Conservation (phyloP, 768 basidiomycete species). For the Cantharellus anzutake region DNA sequence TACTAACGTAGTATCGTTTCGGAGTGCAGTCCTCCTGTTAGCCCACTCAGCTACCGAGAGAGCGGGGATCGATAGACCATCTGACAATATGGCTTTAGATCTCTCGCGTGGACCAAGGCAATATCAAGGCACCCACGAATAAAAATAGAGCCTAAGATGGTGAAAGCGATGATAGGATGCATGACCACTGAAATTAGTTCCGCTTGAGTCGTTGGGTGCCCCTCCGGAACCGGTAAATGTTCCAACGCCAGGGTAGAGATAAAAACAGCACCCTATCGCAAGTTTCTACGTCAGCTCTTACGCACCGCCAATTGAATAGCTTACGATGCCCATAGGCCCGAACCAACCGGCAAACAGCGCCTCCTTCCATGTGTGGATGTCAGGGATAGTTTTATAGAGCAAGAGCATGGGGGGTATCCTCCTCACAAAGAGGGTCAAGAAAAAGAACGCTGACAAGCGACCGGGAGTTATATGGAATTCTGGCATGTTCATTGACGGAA, state of each 20-base stretch:
- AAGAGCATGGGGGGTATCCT: neutral
- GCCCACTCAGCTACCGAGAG: neutral
- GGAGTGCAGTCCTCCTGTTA: neutral
- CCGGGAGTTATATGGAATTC: neutral
- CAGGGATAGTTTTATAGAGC: neutral
- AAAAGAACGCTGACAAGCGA: neutral
- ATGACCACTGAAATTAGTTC: neutral
- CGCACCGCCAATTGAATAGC: neutral
- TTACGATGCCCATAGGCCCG: slow-evolving; percentile 2
- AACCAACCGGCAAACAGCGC: neutral
- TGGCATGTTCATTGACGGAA: neutral
- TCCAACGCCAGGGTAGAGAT: neutral
- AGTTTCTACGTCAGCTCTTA: neutral
- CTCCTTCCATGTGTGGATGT: neutral
- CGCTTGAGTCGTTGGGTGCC: neutral
- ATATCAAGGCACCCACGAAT: neutral
- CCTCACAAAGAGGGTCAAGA: neutral
- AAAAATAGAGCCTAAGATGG: neutral
- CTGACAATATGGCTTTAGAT: neutral
- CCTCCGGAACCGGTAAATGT: neutral
- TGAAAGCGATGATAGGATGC: neutral
- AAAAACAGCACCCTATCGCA: neutral
- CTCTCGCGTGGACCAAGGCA: neutral
- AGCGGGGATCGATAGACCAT: neutral
- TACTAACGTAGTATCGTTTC: neutral